These are phyloP conservation scores for Litchi chinensis DNA, from an alignment of 345 rosid species.

Conservation along the genomic window DNA sequence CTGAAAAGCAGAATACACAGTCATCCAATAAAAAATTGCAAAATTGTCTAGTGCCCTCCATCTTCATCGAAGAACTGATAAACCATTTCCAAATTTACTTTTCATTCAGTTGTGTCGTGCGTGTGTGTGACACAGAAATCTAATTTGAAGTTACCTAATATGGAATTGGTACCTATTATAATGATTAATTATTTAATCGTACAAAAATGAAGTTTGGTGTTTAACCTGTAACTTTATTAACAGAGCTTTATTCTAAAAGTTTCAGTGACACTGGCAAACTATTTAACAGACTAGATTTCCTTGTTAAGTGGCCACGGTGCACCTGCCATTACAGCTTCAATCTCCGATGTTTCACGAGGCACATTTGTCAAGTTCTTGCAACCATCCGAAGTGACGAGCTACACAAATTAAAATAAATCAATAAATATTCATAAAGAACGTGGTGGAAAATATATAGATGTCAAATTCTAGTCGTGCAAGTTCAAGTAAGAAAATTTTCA, in stretches of 20 bases:
- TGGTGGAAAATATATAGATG: background rate
- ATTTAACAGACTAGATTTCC: background rate
- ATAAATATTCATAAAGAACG: background rate
- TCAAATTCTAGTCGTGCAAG: background rate
- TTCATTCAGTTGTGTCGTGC: too few species aligned
- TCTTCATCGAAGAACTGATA: too few species aligned
- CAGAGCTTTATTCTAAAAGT: background rate
- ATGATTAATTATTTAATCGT: background rate
- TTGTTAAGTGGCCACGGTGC: conserved; percentile 58
- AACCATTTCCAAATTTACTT: too few species aligned
- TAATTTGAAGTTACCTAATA: too few species aligned
- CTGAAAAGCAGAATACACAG: too few species aligned
- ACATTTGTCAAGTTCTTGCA: conserved; percentile 82
- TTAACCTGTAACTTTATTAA: background rate
- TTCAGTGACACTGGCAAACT: background rate
- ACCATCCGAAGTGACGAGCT: conserved; percentile 68
- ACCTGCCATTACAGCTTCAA: conserved; percentile 95
- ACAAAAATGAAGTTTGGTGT: background rate
- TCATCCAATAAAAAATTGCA: too few species aligned
- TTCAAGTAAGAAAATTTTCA: background rate
- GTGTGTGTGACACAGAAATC: background rate
- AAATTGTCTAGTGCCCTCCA: too few species aligned
- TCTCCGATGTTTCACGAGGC: conserved; percentile 65
- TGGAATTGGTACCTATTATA: background rate
- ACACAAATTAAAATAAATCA: background rate